Evolutionary conservation across 352 stramenopile species (phyloP), one percentile per base, ranked within the genome.

Genomic region (Globisporangium yorkense): DNA sequence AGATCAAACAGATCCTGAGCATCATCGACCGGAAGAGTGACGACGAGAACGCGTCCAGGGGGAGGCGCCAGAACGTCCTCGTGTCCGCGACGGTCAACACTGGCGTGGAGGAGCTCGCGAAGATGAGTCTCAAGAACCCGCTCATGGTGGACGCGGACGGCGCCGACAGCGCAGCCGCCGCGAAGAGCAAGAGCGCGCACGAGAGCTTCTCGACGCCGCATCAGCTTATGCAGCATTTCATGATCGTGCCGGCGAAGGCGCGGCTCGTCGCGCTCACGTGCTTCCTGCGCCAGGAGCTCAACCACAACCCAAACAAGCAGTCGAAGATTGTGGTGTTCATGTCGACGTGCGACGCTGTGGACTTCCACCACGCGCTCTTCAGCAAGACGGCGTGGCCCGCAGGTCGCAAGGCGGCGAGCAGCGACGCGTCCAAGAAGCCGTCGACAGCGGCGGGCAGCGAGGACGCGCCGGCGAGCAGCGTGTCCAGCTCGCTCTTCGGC

Each of bases 1-100:
- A 99, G 72, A 99, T 99, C 74, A 94, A 93, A 49, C 87, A 97
- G 49, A 99, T 99, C 66, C 80, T 99, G 57, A 71, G 70, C 56
- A 91, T 99, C 56, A 89, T 95, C 15, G 96, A 97, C 55, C 79
- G 82, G n/a, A 91, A 98, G 37, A 80, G 79, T 49, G 80, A 79
- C 51, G 46, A 35, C 46, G 78, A 80, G 49, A 56, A 40, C 10
- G 35, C 12, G 10, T 12, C 35, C 9, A 41, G 4, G 35, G 35
- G 35, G 35, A 56, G 44, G 35, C 70, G 81, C 12, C 84, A 95
- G 62, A 96, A 90, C 61, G 71, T 96, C 40, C 66, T 97, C 18
- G 82, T 96, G 31, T 96, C 84, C 3, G 87, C 87, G n/a, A 97
- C 87, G 3, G 79, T 96, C 56, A 96, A 89, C 68, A 91, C 70